These are phyloP conservation scores for Gypsophila paniculata DNA, from an alignment of 179 eudicot genomes.

Conservation along the genomic window DNA sequence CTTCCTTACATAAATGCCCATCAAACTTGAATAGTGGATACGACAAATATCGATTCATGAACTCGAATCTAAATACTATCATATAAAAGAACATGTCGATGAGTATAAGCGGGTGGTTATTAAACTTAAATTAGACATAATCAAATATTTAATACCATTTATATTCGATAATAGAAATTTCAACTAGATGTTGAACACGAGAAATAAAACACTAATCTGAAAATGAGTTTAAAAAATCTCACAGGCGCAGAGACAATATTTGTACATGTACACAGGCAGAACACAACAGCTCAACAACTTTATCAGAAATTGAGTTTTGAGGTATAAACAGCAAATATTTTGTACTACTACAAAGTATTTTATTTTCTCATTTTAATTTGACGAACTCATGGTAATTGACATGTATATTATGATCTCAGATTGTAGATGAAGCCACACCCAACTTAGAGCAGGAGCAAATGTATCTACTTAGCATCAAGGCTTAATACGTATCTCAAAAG, in stretches of 20 bases:
- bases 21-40: too few relatives aligned
- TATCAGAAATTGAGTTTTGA: constrained; percentile 68
- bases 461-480: constrained; percentile 38
- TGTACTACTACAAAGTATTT: too few relatives aligned
- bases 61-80: too few relatives aligned
- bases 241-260: constrained; percentile 62
- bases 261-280: constrained; percentile 62
- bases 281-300: constrained; percentile 52
- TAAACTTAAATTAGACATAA: too few relatives aligned
- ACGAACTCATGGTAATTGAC: not conserved
- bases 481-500: not conserved
- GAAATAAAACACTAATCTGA: not conserved
- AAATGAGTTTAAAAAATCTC: not conserved
- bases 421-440: constrained; percentile 32
- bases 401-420: constrained; percentile 27
- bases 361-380: too few relatives aligned
- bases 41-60: too few relatives aligned
- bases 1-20: too few relatives aligned
- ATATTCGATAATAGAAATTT: not conserved
- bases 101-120: too few relatives aligned
- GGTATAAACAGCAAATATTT: too few relatives aligned
- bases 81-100: too few relatives aligned
- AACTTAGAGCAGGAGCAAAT: constrained; percentile 32
- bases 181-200: not conserved
- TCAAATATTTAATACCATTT: too few relatives aligned